phyloP scores from a whole-genome alignment of 208 protist species.

The Naegleria fowleri region DNA sequence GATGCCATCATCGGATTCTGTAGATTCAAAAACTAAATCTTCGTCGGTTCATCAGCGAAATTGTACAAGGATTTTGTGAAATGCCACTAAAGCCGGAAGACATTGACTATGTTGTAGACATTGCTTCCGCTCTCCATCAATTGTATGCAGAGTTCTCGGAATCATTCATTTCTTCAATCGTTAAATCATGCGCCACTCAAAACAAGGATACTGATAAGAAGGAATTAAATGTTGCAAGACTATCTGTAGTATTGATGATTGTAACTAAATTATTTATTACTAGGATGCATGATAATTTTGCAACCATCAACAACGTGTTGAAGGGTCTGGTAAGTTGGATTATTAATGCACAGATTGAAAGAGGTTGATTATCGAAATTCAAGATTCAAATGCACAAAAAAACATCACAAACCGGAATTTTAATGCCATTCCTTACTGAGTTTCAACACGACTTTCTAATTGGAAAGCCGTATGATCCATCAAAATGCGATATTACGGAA shows the following conservation, averaged over 20 bases:
- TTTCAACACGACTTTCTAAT: neutral
- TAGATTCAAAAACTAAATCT: constrained; percentile 24
- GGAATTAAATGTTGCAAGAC: neutral
- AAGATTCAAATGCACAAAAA: neutral
- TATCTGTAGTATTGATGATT: neutral
- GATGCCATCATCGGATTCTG: too few species aligned
- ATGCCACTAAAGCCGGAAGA: neutral
- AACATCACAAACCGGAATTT: neutral
- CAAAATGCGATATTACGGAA: neutral
- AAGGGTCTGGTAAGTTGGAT: neutral
- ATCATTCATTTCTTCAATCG: neutral
- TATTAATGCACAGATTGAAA: neutral
- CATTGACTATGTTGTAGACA: neutral
- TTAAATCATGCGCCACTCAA: neutral
- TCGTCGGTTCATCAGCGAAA: neutral
- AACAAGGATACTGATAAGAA: neutral
- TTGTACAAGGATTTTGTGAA: neutral
- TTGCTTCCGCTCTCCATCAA: neutral
- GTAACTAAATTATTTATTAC: neutral
- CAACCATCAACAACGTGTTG: neutral
- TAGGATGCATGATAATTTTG: neutral
- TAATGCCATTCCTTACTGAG: neutral
- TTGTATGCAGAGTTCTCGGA: constrained; percentile 12
- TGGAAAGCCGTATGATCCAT: neutral
- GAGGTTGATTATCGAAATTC: neutral